Base-by-base conservation (phyloP, 441 rosid genomes). In the Francoa sonchifolia region DNA sequence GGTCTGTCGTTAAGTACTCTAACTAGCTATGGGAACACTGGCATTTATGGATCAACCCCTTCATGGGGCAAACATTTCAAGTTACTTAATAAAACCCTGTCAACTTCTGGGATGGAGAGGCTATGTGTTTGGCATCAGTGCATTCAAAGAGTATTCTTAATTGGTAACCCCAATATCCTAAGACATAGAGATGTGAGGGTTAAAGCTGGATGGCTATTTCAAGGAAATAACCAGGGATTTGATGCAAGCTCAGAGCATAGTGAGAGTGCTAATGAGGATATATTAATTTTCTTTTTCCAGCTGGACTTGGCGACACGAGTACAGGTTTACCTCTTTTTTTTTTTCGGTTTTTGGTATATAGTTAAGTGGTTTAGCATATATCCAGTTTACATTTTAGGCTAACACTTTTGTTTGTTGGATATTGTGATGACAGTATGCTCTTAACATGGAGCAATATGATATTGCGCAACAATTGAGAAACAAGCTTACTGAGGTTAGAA, bases 221-320 rank as follows among this genome's bases (percentile, higher is more conserved):
- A 55, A 59, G 76, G 72, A 1, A 74, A 76, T 50, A 72, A 69
- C 14, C 67, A 68, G 66, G 76, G 68, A 23, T 55, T 45, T 41
- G 79, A 66, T 55, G 87, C 94, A 5, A 71, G 55, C 52, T 63
- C 66, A 25, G 94, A 90, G 63, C 71, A 72, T 6, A 85, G 98
- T 31, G 98, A 90, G 71, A 68, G 71, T 49, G 87, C 95, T 5
- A 85, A 90, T 52, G 96, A 90, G 63, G 98, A 90, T 59, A 76
- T 85, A 33, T 55, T 85, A 55, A 71, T 90, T 56, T 89, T 90
- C 73, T 80, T 82, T 66, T 90, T 85, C 53, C 93, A 82, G 75
- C 62, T 90, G 7, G 95, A 85, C 57, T 69, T 90, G 59, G 82
- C 79, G 9, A 82, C 93, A 54, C 89, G 86, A 64, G 93, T 90